A percentile compares a stretch with the other conserved stretches of the same genome.
phyloP scores from a whole-genome alignment of 257 asterid genomes.

The Solanum ossicruentum region DNA sequence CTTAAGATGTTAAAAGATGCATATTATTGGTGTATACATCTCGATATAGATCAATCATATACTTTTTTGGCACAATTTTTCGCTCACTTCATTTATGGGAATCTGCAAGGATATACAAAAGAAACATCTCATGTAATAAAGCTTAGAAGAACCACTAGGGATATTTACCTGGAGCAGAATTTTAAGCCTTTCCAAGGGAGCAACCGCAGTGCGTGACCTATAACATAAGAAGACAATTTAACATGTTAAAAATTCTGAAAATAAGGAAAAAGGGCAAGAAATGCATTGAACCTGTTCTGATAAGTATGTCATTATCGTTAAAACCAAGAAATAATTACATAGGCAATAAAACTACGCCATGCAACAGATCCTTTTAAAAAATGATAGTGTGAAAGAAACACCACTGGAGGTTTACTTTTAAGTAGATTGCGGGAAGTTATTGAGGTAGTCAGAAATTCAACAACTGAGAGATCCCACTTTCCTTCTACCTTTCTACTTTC shows the following conservation, averaged over 20 bases:
- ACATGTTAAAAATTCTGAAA: not conserved
- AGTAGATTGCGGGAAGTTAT: not conserved
- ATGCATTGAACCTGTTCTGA: not conserved
- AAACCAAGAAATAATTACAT: not conserved
- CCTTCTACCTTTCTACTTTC: not conserved
- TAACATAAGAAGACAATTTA: not conserved
- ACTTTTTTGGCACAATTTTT: not conserved
- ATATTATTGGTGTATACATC: not conserved
- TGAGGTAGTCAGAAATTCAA: not conserved
- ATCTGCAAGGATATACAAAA: not conserved
- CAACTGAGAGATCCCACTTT: not conserved
- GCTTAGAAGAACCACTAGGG: not conserved
- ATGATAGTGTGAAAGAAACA: not conserved
- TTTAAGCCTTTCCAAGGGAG: slow-evolving; percentile 96
- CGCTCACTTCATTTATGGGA: not conserved
- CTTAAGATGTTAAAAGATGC: not conserved
- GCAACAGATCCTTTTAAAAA: not conserved
- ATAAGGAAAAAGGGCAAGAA: not conserved
- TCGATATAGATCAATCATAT: not conserved
- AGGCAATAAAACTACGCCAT: not conserved
- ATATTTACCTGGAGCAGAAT: slow-evolving; percentile 75
- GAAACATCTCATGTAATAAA: not conserved
- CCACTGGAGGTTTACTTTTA: not conserved
- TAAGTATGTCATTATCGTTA: not conserved
- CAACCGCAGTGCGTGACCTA: slow-evolving; percentile 98